Evolutionary conservation across 1,284 basidiomycete genomes (phyloP).

Genomic region (Boletellus sp.): DNA sequence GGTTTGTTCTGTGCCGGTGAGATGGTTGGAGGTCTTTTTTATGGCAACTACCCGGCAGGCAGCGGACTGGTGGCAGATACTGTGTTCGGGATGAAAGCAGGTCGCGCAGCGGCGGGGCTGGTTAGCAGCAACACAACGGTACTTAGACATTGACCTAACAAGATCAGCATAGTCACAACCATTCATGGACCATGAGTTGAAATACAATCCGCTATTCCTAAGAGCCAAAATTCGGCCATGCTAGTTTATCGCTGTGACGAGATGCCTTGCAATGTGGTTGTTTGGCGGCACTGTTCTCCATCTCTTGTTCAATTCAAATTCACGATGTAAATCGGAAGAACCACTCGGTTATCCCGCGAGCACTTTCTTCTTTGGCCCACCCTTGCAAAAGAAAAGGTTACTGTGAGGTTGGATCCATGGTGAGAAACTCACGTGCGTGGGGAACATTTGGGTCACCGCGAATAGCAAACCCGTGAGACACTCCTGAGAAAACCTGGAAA

Average conservation of each 20-base stretch:
- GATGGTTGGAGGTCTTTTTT: conserved; percentile 62
- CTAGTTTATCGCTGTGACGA: neutral
- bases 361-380: conserved; percentile 61
- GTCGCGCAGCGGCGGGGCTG: conserved; percentile 40
- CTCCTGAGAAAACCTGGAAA: conserved; percentile 32
- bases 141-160: neutral
- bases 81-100: conserved; percentile 64
- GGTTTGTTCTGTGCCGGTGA: conserved; percentile 66
- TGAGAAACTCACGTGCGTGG: conserved; percentile 32
- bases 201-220: neutral
- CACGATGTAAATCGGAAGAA: conserved; percentile 40
- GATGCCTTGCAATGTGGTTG: neutral
- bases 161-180: neutral
- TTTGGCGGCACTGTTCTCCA: neutral
- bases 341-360: conserved; percentile 44
- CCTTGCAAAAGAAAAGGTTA: conserved; percentile 37
- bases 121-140: neutral
- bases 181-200: neutral
- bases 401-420: conserved; percentile 21
- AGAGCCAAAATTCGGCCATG: neutral
- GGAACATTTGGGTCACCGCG: conserved; percentile 16
- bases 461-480: conserved; percentile 32
- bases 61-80: conserved; percentile 65
- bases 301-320: neutral
- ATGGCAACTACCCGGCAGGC: conserved; percentile 64